Evolutionary conservation across 1,284 basidiomycete species (phyloP).

Genomic region (Ceratobasidium sp.): DNA sequence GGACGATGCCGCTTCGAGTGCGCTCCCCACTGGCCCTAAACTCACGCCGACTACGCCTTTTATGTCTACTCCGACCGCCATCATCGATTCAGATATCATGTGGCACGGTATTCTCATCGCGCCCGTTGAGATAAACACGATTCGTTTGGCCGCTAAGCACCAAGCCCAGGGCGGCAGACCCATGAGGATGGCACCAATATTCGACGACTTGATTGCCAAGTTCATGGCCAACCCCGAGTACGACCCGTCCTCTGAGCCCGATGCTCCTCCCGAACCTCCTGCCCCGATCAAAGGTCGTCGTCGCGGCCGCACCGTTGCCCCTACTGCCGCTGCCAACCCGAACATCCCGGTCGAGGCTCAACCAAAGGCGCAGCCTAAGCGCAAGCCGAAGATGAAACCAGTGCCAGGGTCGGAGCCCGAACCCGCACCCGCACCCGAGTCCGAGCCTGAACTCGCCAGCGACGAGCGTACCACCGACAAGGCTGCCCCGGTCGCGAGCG

Average conservation of each 20-base stretch:
- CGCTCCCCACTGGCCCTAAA: neutral
- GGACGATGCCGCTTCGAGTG: too few species aligned
- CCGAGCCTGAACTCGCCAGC: neutral
- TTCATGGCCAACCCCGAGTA: neutral
- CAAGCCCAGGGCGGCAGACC: neutral
- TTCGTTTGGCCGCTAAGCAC: neutral
- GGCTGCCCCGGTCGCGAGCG: neutral
- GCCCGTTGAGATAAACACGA: neutral
- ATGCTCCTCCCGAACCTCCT: neutral
- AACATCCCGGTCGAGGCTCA: neutral
- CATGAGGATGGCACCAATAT: neutral
- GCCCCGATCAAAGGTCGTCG: neutral
- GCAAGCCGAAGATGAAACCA: neutral
- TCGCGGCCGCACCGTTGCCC: neutral
- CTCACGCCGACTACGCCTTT: neutral
- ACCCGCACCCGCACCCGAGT: neutral
- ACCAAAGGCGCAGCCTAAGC: neutral
- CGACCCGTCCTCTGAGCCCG: slow-evolving; percentile 13
- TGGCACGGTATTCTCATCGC: neutral
- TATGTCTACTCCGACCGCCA: neutral
- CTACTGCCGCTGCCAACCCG: neutral
- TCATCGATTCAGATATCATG: neutral
- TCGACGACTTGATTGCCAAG: neutral
- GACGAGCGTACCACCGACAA: neutral
- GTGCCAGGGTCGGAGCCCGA: neutral